Conservation (phyloP, 352 stramenopile species). For the Phytophthora rubi region DNA sequence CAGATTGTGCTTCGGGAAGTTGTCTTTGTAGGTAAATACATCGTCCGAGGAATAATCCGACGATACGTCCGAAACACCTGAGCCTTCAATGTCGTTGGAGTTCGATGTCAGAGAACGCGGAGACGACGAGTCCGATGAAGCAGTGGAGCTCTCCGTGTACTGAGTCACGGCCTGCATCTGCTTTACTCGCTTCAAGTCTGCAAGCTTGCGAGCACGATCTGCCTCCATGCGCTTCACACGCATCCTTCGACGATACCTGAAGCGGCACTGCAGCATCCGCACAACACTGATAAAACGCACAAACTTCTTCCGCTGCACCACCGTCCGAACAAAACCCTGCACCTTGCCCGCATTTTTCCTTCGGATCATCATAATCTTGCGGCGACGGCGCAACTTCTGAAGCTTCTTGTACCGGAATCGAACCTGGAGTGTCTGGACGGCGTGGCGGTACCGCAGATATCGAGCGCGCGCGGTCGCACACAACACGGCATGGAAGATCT, state of each 20-base stretch:
- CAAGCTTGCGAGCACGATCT: slow-evolving; percentile 32
- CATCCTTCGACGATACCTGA: slow-evolving; percentile 55
- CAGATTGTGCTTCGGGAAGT: slow-evolving; percentile 62
- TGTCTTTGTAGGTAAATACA: slow-evolving; percentile 60
- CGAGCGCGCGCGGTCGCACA: slow-evolving; percentile 59
- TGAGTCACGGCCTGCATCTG: slow-evolving; percentile 45
- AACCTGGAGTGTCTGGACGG: slow-evolving; percentile 60
- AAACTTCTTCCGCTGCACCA: slow-evolving; percentile 62
- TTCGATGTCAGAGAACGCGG: slow-evolving; percentile 62
- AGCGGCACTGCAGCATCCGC: slow-evolving; percentile 75
- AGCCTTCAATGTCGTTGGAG: slow-evolving; percentile 81
- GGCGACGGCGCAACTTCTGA: slow-evolving; percentile 37
- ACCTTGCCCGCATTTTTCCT: slow-evolving; percentile 54
- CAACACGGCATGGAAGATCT: slow-evolving; percentile 77
- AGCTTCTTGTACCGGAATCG: slow-evolving; percentile 66
- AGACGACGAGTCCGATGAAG: slow-evolving; percentile 71
- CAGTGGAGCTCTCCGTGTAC: slow-evolving; percentile 74
- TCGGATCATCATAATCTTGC: slow-evolving; percentile 46
- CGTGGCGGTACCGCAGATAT: slow-evolving; percentile 66
- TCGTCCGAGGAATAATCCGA: slow-evolving; percentile 69
- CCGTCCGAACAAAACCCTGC: slow-evolving; percentile 65
- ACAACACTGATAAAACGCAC: slow-evolving; percentile 56
- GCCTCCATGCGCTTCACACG: slow-evolving; percentile 29
- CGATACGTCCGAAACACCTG: slow-evolving; percentile 50
- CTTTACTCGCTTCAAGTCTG: slow-evolving; percentile 31